Evolutionary conservation across 2,329 filamentous ascomycete genomes (phyloP), one percentile per base, ranked within the genome.

Genomic region (Talaromyces amestolkiae): DNA sequence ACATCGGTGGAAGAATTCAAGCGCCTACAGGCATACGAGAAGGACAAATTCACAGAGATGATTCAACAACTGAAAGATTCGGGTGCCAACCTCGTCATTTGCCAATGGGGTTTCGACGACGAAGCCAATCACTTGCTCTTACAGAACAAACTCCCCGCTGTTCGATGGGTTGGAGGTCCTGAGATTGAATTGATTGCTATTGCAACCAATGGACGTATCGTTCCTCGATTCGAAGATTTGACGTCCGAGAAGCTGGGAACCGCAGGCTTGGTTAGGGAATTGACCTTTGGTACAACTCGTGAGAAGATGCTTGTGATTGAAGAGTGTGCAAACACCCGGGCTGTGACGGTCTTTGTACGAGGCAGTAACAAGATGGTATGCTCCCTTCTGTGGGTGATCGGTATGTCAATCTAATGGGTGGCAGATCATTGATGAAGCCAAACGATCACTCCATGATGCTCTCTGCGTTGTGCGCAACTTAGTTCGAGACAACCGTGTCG

Each of bases 281-380:
- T 99, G 90, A 91, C 88, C 33, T 99, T 99, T 74, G 95, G 95
- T 73, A 99, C 95, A 1, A 99, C 95, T 51, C 87, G 95, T 75
- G 95, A 99, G 81, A 98, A 99, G 87, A 99, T 99, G 95, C 85
- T 99, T 72, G 92, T 99, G 65, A 99, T 99, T 73, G 96, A 99
- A 82, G 95, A 99, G 81, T 99, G 95, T 77, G 95, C 96, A 75
- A 99, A 99, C 83, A 97, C 92, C 66, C 86, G 95, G 73, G 95
- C 95, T 53, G 96, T 99, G 67, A 99, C 95, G 2, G 89, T 96
- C 64, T 99, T 99, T 79, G 91, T 99, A 67, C 87, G 95, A 74
- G 95, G 95, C 74, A 96, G 93, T 85, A 99, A 99, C 87, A 99
- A 98, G 86, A 99, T 99, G 95, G 92, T 94, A 80, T 76, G 51